Base-by-base conservation (phyloP, 768 basidiomycete species). In the Chalciporus sphaerocephalus region DNA sequence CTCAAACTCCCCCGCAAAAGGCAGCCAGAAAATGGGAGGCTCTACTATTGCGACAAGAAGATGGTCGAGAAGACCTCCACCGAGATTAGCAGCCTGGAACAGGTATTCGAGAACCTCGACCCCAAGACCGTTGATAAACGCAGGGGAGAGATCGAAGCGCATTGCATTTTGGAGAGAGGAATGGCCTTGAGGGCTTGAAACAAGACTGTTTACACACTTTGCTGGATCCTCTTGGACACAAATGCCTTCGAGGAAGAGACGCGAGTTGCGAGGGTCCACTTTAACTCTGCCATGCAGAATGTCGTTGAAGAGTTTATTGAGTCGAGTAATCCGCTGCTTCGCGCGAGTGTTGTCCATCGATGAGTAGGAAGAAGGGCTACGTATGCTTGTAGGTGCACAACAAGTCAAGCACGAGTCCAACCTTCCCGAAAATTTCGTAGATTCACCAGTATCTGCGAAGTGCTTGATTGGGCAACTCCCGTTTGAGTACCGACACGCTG, bases 11-110 rank as follows among this genome's bases (percentile, higher is more conserved):
- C 48, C 40, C 0, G 50, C 42, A 43, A 74, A 72, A 1, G 57
- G 45, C 10, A 47, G 49, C 77, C 76, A 82, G 50, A 81, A 81
- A 13, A 79, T 67, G 0, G 77, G 70, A 3, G 80, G 80, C 0
- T 80, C 70, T 6, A 74, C 71, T 8, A 81, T 72, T 2, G 56
- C 50, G 32, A 59, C 15, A 20, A 83, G 44, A n/a, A 81, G 54
- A 22, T 63, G 56, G n/a, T 67, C 53, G 1, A 83, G 49, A 27
- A 72, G 67, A 4, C 62, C 51, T 2, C 81, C 82, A 7, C 67
- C 69, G 42, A 81, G 64, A 36, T 55, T 50, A 33, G 57, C 57
- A 3, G 79, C 55, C 3, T 57, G 66, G 23, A 68, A 61, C 2
- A 82, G 45, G 46, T 72, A 76, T 1, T 54, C 44, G 11, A 79